Base-by-base conservation (phyloP, 257 asterid genomes). In the Rhazya stricta region DNA sequence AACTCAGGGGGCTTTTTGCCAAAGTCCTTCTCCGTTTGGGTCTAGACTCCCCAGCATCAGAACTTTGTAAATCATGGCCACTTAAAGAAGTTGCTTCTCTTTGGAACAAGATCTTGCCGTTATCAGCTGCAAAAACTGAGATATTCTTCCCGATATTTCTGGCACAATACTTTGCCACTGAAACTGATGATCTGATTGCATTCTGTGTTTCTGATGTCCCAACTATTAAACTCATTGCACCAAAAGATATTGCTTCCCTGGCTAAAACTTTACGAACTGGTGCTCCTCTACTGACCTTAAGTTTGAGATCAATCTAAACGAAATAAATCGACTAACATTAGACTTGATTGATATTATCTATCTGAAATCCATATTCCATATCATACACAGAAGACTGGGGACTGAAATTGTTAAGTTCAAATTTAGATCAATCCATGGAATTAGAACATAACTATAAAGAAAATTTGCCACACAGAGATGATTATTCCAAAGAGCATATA, bases 151-250 rank as follows among this genome's bases (percentile, higher is more conserved):
- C 80, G 41, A 91, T 88, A 82, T 81, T 85, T 81, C 85, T 88
- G 67, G 96, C 91, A 78, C 96, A 94, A 70, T 88, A 88, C 84
- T 89, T 90, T 60, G 98, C 96, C 71, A 94, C 84, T 37, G 96
- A 85, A 75, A 83, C 85, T 79, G 91, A 82, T 15, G 97, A 90
- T 53, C 88, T 83, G 41, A 91, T 80, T 74, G 87, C 78, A 39
- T 79, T 88, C 74, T 85, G 85, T 34, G 73, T 84, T 60, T 39
- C 86, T 32, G 97, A 88, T 78, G 85, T 73, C 46, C 98, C 97
- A 27, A 94, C 81, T 66, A 94, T 86, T 75, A 94, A 81, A 84
- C 85, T 80, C 19, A 84, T 78, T 2, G 97, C 91, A n/a, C 89
- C 86, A 82, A 84, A 86, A 73, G 81, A 82, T 76, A 85, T 82